Evolutionary conservation across 2,329 filamentous ascomycete species (phyloP).

Genomic region (Claviceps paspali): DNA sequence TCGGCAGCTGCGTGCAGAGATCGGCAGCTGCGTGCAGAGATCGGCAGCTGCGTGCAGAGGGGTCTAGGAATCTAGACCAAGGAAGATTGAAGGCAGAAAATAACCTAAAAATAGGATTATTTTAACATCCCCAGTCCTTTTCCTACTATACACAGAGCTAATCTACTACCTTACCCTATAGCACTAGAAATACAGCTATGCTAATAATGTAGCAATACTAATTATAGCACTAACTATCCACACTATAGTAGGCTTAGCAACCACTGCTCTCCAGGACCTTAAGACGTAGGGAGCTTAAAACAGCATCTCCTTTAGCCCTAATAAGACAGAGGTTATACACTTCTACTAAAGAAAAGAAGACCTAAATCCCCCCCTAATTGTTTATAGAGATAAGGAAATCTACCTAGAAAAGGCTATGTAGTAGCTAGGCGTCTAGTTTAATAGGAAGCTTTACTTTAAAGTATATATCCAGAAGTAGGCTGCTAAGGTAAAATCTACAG

Average conservation of each 20-base stretch:
- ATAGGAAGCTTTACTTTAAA: slow-evolving; percentile 7
- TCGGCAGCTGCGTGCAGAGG: no score
- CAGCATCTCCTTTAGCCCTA: slow-evolving; percentile 9
- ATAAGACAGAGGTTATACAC: slow-evolving; percentile 12
- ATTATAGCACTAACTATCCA: no score
- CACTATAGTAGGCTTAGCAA: no score
- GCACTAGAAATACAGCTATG: not conserved
- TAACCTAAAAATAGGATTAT: no score
- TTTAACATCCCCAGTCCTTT: not conserved
- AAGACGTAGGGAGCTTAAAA: slow-evolving; percentile 8
- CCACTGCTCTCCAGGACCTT: no score
- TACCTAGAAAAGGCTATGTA: slow-evolving; percentile 5
- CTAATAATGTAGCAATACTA: not conserved
- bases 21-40: no score
- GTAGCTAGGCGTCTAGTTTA: slow-evolving; percentile 11
- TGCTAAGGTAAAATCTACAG: slow-evolving; percentile 7
- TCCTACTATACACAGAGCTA: not conserved
- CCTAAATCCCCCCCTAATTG: not conserved
- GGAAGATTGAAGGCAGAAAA: no score
- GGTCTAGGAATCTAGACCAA: no score
- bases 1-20: no score
- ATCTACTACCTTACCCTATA: not conserved
- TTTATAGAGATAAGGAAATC: slow-evolving; percentile 1
- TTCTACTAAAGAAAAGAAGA: slow-evolving; percentile 3
- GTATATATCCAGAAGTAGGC: slow-evolving; percentile 8